phyloP scores from a whole-genome alignment of 805 yeast species.

The Candida oleophila region DNA sequence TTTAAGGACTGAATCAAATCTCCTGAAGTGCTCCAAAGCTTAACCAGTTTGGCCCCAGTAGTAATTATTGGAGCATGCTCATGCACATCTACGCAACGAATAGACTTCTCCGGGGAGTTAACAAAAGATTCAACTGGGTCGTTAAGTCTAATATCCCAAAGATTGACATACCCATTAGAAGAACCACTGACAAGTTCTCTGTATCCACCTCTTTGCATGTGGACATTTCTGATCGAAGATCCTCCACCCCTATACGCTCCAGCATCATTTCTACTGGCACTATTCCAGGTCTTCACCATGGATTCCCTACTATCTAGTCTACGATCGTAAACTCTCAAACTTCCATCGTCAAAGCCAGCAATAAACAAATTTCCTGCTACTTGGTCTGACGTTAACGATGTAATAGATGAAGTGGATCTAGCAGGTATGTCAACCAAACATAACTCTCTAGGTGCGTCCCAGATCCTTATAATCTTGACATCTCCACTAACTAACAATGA shows the following conservation, averaged over 20 bases:
- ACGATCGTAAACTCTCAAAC: conserved; percentile 86
- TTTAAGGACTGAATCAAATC: conserved; percentile 63
- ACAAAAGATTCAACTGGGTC: conserved; percentile 68
- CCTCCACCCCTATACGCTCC: conserved; percentile 19
- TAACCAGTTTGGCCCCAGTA: conserved; percentile 77
- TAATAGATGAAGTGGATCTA: conserved; percentile 82
- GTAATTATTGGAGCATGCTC: conserved; percentile 96
- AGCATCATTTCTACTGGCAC: conserved; percentile 23
- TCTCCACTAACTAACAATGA: conserved; percentile 91
- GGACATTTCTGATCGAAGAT: conserved; percentile 71
- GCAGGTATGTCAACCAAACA: conserved; percentile 89
- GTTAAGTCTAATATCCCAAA: conserved; percentile 86
- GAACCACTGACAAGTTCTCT: conserved; percentile 86
- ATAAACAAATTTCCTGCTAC: conserved; percentile 88
- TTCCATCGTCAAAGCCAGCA: conserved; percentile 91
- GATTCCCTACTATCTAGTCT: conserved; percentile 82
- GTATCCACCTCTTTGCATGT: conserved; percentile 95
- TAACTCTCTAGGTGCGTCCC: conserved; percentile 96
- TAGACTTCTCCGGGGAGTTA: conserved; percentile 49
- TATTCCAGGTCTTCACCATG: conserved; percentile 80
- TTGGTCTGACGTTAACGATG: conserved; percentile 90
- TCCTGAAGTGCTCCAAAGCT: conserved; percentile 85
- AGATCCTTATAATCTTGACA: conserved; percentile 82
- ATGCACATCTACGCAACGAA: conserved; percentile 76
- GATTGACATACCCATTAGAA: conserved; percentile 74